phyloP scores from a whole-genome alignment of 257 asterid species.

The Handroanthus guayacan region DNA sequence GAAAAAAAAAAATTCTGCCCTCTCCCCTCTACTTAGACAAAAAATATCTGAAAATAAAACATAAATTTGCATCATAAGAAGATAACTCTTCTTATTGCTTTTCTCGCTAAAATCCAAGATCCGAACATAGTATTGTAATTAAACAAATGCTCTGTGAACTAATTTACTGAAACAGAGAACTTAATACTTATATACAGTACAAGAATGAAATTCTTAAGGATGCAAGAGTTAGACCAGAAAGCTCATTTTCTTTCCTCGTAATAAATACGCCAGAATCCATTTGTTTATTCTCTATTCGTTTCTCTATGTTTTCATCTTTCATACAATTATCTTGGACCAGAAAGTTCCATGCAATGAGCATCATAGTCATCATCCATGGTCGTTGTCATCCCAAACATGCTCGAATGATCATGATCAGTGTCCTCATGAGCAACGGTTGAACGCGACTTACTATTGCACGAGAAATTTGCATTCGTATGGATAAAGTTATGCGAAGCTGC shows the following conservation, averaged over 20 bases:
- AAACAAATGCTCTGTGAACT: not conserved
- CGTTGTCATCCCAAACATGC: conserved; percentile 66
- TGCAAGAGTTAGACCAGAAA: conserved; percentile 25
- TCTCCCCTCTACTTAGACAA: no score
- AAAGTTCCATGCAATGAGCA: conserved; percentile 93
- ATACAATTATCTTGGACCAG: conserved; percentile 79
- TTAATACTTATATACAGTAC: conserved; percentile 32
- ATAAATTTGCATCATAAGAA: no score
- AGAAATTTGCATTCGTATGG: conserved; percentile 40
- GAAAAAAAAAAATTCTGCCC: no score
- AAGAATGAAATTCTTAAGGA: conserved; percentile 29
- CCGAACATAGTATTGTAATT: no score
- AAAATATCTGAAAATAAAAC: no score
- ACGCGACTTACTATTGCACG: conserved; percentile 41
- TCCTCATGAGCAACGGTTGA: conserved; percentile 46
- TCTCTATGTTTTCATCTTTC: conserved; percentile 1
- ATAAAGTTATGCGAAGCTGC: conserved; percentile 75
- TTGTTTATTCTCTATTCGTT: conserved; percentile 26
- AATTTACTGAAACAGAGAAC: conserved; percentile 8
- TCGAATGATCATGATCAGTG: conserved; percentile 57
- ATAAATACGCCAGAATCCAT: conserved; percentile 34
- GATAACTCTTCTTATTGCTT: no score
- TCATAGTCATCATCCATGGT: conserved; percentile 86
- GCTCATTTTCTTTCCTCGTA: conserved; percentile 24
- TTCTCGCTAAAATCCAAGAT: no score